Conservation (phyloP, 106 monocot species). For the Posidonia australis region DNA sequence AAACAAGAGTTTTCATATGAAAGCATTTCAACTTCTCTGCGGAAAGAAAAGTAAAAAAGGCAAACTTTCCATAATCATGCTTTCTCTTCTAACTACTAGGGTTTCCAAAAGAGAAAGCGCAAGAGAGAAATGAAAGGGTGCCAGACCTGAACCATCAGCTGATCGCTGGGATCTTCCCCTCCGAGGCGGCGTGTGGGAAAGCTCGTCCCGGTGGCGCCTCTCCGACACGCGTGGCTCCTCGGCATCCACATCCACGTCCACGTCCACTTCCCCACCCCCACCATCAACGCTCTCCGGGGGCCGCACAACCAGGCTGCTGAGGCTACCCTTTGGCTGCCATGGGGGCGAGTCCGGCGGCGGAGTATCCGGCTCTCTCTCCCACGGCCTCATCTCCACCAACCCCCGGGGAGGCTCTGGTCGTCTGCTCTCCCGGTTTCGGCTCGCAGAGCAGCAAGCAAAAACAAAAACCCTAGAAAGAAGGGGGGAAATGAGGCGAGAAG, state of each 20-base stretch:
- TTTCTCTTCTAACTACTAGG: not conserved
- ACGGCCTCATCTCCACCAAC: not conserved
- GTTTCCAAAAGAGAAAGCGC: not conserved
- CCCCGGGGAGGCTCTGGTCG: too few species aligned
- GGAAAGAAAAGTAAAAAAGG: too few species aligned
- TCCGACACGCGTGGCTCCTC: not conserved
- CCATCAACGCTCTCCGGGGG: not conserved
- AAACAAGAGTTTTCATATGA: too few species aligned
- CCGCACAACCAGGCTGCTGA: conserved; percentile 10
- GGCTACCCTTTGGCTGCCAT: not conserved
- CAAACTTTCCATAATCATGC: too few species aligned
- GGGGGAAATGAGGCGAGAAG: too few species aligned
- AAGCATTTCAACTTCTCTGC: too few species aligned
- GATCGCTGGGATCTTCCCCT: not conserved
- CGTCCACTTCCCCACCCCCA: not conserved
- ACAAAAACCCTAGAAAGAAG: too few species aligned
- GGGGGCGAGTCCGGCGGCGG: conserved; percentile 9
- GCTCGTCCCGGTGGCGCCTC: not conserved
- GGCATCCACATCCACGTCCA: not conserved
- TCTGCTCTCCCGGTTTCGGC: too few species aligned
- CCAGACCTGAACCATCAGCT: conserved; percentile 6
- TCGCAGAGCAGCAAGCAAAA: too few species aligned
- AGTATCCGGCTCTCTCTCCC: not conserved
- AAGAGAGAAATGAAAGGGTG: not conserved
- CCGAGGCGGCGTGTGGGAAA: not conserved